phyloP scores from a whole-genome alignment of 176 grass and related monocot species.

The Eleusine indica region DNA sequence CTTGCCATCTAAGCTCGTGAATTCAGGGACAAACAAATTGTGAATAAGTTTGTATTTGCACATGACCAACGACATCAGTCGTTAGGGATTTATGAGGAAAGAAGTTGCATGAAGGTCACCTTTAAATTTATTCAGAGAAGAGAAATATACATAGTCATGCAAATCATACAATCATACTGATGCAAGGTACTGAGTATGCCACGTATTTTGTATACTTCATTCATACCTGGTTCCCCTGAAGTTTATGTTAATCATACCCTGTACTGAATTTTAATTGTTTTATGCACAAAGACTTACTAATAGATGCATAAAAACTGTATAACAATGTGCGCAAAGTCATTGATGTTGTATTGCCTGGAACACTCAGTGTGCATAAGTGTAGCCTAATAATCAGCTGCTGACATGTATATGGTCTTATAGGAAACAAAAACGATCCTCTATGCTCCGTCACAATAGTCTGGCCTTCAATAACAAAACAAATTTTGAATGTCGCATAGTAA shows the following conservation, averaged over 20 bases:
- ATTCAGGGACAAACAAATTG: slow-evolving; percentile 23
- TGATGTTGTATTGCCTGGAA: neutral
- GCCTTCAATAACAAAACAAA: neutral
- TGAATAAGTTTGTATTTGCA: slow-evolving; percentile 1
- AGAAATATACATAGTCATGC: neutral
- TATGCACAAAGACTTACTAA: neutral
- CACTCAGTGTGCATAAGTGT: neutral
- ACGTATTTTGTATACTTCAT: neutral
- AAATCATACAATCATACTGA: neutral
- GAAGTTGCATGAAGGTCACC: neutral
- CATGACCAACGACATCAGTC: neutral
- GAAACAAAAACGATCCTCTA: neutral
- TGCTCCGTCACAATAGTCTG: neutral
- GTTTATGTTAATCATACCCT: slow-evolving; percentile 11
- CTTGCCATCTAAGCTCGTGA: slow-evolving; percentile 72
- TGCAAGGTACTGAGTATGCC: too few species aligned
- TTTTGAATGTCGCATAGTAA: neutral
- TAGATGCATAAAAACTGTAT: neutral
- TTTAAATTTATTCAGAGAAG: neutral
- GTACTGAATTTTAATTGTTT: slow-evolving; percentile 1
- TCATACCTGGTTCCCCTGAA: slow-evolving; percentile 1
- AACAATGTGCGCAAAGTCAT: neutral
- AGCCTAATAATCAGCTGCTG: neutral
- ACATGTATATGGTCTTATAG: too few species aligned
- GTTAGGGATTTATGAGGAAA: slow-evolving; percentile 12